phyloP scores from a whole-genome alignment of 257 asterid species.

The Jasminum sambac region DNA sequence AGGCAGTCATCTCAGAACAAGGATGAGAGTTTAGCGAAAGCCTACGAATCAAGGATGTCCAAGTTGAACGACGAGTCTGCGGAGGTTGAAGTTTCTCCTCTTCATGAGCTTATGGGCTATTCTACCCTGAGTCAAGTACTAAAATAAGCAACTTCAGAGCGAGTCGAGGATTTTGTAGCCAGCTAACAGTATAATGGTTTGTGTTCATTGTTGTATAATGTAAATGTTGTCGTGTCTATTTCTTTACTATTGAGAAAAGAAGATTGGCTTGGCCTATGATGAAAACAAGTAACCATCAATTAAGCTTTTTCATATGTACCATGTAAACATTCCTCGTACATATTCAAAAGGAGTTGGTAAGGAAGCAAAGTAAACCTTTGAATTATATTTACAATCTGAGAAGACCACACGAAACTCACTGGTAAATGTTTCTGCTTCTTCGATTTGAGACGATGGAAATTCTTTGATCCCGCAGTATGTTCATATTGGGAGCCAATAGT shows the following conservation, averaged over 20 bases:
- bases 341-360: neutral
- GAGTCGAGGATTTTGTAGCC: neutral
- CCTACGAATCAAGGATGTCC: constrained; percentile 30
- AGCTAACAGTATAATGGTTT: neutral
- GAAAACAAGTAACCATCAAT: neutral
- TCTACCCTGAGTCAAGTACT: constrained; percentile 63
- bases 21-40: constrained; percentile 15
- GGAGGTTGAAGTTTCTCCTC: constrained; percentile 64
- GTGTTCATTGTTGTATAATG: neutral
- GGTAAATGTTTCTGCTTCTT: constrained; percentile 41
- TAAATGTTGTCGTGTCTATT: neutral
- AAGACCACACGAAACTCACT: constrained; percentile 20
- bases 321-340: constrained; percentile 19
- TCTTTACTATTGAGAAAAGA: neutral
- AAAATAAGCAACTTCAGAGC: constrained; percentile 5
- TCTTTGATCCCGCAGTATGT: constrained; percentile 96
- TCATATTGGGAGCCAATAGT: constrained; percentile 85
- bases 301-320: neutral
- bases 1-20: constrained; percentile 17
- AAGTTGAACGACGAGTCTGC: constrained; percentile 39
- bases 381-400: neutral
- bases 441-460: constrained; percentile 61
- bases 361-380: neutral
- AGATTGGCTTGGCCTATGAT: neutral
- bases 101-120: constrained; percentile 91